Percentiles rank a stretch among this genome's conserved stretches.
These are phyloP conservation scores for Apophysomyces ossiformis DNA, from an alignment of 371 early-diverging fungal genomes.

Conservation along the genomic window DNA sequence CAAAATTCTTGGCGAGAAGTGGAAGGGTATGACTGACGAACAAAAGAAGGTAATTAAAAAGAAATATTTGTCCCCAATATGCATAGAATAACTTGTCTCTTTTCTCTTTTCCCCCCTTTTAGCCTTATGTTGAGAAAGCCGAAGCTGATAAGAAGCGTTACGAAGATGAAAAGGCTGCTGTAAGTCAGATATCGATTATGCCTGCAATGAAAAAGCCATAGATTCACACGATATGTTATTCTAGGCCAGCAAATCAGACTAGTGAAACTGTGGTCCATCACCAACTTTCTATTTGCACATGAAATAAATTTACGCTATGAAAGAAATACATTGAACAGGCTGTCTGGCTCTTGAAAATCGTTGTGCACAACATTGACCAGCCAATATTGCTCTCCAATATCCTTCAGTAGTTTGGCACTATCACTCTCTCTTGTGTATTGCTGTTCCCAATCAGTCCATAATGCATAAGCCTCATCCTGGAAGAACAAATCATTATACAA, in stretches of 20 bases:
- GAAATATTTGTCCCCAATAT: slow-evolving; percentile 10
- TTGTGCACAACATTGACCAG: slow-evolving; percentile 93
- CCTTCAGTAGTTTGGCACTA: slow-evolving; percentile 60
- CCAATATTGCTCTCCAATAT: slow-evolving; percentile 78
- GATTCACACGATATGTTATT: neutral
- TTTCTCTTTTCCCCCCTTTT: slow-evolving; percentile 2
- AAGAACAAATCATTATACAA: slow-evolving; percentile 5
- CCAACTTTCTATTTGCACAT: neutral
- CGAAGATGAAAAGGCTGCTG: slow-evolving; percentile 68
- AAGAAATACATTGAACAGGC: slow-evolving; percentile 56
- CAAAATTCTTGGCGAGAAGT: slow-evolving; percentile 80
- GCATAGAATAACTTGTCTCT: neutral
- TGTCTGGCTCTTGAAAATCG: slow-evolving; percentile 71
- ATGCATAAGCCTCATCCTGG: slow-evolving; percentile 83
- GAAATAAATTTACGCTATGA: slow-evolving; percentile 23
- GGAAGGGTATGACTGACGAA: slow-evolving; percentile 69
- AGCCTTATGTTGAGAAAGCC: slow-evolving; percentile 60
- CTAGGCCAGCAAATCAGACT: slow-evolving; percentile 1
- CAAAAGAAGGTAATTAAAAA: slow-evolving; percentile 60
- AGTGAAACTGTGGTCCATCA: neutral
- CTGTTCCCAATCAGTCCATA: slow-evolving; percentile 91
- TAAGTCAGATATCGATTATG: slow-evolving; percentile 22
- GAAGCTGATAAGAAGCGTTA: slow-evolving; percentile 77
- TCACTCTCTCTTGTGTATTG: slow-evolving; percentile 68
- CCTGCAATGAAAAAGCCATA: neutral